Evolutionary conservation across 148 eudicot genomes (phyloP), one percentile per base, ranked within the genome.

Genomic region (Amaranthus hypochondriacus): DNA sequence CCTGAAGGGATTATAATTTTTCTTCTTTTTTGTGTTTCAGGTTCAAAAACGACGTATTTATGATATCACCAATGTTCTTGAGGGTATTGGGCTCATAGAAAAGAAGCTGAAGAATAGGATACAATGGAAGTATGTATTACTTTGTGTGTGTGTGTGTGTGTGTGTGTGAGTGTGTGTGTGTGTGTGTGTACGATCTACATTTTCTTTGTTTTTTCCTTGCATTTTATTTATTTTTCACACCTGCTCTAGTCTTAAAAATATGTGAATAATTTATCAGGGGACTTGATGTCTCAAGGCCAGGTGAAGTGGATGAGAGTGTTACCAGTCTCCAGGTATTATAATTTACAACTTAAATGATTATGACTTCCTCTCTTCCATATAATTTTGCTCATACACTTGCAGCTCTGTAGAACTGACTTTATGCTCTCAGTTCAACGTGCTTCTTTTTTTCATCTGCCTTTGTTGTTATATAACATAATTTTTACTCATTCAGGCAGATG

Each of bases 31-130:
- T 75, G 78, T 47, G 56, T 71, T 76, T 62, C 86, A 95, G 99
- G 99, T 95, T 12, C 99, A 92, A 74, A 95, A 95, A 81, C 92
- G 99, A 84, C 89, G 99, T 67, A 95, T 95, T 66, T 95, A 95
- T 86, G 99, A 95, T 75, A 95, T 95, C 62, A 95, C 99, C 42
- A 95, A 95, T 84, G 99, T 95, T 72, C 86, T 95, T 51, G 99
- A 95, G 85, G 99, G 99, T 82, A 89, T 90, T 79, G 99, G 99
- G 46, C 90, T 95, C 9, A 92, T 95, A 43, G 99, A 95, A 77
- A 95, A 95, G 87, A 95, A 90, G 82, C 84, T 95, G 70, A 95
- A 92, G 82, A 95, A 95, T 81, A 85, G 97, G 76, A 95, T 95
- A 74, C 99, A 92, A 63, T 95, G 97, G 99, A 95, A 95, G 99